Base-by-base conservation (phyloP, 1,284 basidiomycete species). In the Cutaneotrichosporon arboriforme region DNA sequence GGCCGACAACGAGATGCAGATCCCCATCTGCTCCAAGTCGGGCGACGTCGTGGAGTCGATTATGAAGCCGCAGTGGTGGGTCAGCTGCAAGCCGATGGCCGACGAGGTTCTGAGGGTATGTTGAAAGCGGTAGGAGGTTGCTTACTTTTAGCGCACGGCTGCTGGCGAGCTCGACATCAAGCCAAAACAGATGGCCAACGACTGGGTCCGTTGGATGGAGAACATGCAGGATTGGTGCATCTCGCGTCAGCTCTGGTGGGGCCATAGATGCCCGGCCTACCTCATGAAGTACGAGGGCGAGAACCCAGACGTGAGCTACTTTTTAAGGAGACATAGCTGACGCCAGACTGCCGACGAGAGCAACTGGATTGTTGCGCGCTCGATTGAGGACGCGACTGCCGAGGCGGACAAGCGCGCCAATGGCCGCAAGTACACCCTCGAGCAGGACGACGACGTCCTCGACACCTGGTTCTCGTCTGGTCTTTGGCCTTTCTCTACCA, bases 381-480 rank as follows among this genome's bases (percentile, higher is more conserved):
- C 81, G 0, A 61, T 81, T 8, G 88, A 90, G 62, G 84, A 97
- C 73, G 96, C 91, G 4, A 83, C 83, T 10, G 81, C 81, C 58
- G 83, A 89, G 38, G 96, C 90, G 2, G 80, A 82, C 65, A 79
- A 79, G 57, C 72, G 92, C 35, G 93, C 90, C 14, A 80, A 77
- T 20, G 86, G 84, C 33, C 79, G 79, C 37, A 80, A 79, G 54
- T 98, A 88, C 74, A 83, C 80, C 1, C 79, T 99, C 9, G 84
- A 88, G 70, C 96, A 98, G 75, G 96, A 98, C 66, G 90, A 93
- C 57, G 96, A 98, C 68, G 96, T 99, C 1, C 82, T 98, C 15
- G 96, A 99, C 77, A 98, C 94, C 1, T 99, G 96, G 94, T 99
- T 98, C 79, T 97, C 91, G 0, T 97, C 93, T 48, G 96, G 85